Evolutionary conservation across 768 basidiomycete species (phyloP), one percentile per base, ranked within the genome.

Genomic region (Favolaschia claudopus): DNA sequence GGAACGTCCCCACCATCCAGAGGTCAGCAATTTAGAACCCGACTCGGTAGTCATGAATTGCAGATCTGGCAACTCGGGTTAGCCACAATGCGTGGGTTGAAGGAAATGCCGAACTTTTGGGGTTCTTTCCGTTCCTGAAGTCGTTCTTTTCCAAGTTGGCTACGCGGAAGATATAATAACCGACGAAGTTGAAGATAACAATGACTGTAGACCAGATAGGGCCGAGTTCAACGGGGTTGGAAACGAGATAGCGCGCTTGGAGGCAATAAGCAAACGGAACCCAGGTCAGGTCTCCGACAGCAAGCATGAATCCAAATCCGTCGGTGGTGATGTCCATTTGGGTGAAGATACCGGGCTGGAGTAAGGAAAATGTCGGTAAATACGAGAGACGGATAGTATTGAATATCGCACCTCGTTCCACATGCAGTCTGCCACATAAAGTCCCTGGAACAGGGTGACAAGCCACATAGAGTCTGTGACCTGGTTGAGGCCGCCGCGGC

Each of bases 241-340:
- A 96, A n/a, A 89, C 96, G 60, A 99, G 88, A 75, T 92, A 99
- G 47, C 95, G 90, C 1, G 96, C 93, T 77, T 99, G 96, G 14
- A 98, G 86, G 28, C 88, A 88, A 76, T 98, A 99, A 15, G 87
- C 89, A 75, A 98, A 96, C 12, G 96, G 96, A 12, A 99, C 93
- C 91, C 93, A 98, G 19, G 88, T 76, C 27, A 98, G 84, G 69
- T 98, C 95, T 37, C 97, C 96, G 43, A 96, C 84, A 5, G 94
- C 77, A 27, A 99, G 89, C 97, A 99, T 99, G 83, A 95, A 98
- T 7, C 97, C 97, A 68, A 99, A 98, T 12, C 97, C 97, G 67
- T 99, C 97, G 12, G 92, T 92, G 4, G 90, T 96, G 70, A 99
- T 96, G 69, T 99, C 97, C 93, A 99, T 99, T 4, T 91, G 95